Base-by-base conservation (phyloP, 805 yeast species). In the Cyberlindnera sargentensis region DNA sequence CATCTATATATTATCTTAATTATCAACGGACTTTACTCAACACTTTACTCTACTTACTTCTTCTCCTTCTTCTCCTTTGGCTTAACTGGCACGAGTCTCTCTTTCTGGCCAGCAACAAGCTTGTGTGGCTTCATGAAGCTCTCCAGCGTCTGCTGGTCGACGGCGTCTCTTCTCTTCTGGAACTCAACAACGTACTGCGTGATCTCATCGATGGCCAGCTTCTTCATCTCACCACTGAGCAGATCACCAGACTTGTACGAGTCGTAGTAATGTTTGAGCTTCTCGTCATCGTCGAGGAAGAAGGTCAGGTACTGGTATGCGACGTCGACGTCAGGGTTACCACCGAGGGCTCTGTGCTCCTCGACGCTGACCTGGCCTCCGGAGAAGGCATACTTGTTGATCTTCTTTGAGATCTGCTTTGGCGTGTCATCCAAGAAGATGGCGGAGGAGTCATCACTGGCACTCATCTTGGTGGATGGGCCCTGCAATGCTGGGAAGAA, bases 401-500 rank as follows among this genome's bases (percentile, higher is more conserved):
- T 83, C 66, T 93, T 93, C 75, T 88, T 93, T 62, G 85, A 84
- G 51, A 93, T 85, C 68, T 86, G 89, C 61, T 86, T 87, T 40
- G 95, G 78, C 2, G 96, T 86, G 64, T 93, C 99, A 45, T 89
- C 90, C 93, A 93, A 84, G 70, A 83, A 93, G 52, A 93, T 89
- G 6, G 99, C 93, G 34, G 91, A 77, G 44, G 86, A 82, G 49
- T 85, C 88, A 63, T 85, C 93, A 9, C 93, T 82, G 4, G 99
- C 98, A 48, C 95, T 84, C 99, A 93, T 93, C 70, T 93, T 93
- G 34, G 97, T 85, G 11, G 89, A 76, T 4, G 98, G 82, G 43
- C 99, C 99, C 72, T 93, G 98, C 55, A 91, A 70, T 42, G 99
- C 98, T 37, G 99, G 99, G 84, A 93, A 93, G 67, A 93, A 93